phyloP scores from a whole-genome alignment of 495 filamentous ascomycete species.

The Pseudoneurospora amorphoporcata region DNA sequence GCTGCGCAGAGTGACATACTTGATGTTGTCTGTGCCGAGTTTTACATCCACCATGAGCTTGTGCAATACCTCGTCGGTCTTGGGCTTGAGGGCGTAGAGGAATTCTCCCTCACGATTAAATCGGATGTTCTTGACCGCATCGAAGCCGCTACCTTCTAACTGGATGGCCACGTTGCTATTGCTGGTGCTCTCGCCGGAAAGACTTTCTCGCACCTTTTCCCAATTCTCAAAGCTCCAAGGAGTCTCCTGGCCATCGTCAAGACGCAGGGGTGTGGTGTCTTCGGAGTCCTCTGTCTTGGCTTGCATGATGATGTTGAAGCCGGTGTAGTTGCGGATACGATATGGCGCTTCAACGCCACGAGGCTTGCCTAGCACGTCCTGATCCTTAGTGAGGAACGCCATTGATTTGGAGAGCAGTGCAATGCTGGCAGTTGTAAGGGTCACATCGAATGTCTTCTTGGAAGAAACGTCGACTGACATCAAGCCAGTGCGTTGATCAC shows the following conservation, averaged over 20 bases:
- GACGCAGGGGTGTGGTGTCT: constrained; percentile 55
- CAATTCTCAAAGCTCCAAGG: constrained; percentile 97
- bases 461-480: constrained; percentile 80
- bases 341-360: constrained; percentile 87
- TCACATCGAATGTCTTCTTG: constrained; percentile 81
- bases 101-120: constrained; percentile 90
- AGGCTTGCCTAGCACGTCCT: constrained; percentile 91
- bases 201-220: constrained; percentile 82
- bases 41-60: constrained; percentile 86
- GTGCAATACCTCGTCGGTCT: constrained; percentile 68
- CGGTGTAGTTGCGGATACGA: constrained; percentile 87
- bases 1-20: constrained; percentile 93
- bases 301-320: constrained; percentile 79
- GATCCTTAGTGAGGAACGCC: constrained; percentile 76
- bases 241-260: constrained; percentile 79
- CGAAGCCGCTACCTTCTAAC: constrained; percentile 88
- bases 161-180: constrained; percentile 67
- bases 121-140: constrained; percentile 75
- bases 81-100: constrained; percentile 76
- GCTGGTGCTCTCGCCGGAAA: constrained; percentile 66
- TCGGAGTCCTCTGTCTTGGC: constrained; percentile 54
- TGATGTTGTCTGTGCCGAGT: constrained; percentile 84
- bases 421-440: constrained; percentile 87
- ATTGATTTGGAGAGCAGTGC: constrained; percentile 86
- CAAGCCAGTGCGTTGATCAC: constrained; percentile 60